Evolutionary conservation across 2,329 filamentous ascomycete genomes (phyloP).

Genomic region (Purpureocillium takamizusanense): DNA sequence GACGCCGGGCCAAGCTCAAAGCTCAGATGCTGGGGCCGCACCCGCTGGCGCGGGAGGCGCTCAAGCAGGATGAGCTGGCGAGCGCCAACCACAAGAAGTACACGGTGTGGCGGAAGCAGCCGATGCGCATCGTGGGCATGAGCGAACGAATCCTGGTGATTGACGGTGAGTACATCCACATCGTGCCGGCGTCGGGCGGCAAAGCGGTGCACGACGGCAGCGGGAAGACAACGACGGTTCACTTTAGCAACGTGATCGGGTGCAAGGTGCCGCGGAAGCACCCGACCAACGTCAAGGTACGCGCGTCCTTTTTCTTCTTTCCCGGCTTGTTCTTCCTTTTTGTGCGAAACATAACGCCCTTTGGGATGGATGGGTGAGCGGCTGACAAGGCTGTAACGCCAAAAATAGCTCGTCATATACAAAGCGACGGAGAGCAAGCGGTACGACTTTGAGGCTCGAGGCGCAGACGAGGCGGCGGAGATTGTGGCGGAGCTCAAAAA

Average conservation of each 20-base stretch:
- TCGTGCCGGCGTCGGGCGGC: slow-evolving; percentile 62
- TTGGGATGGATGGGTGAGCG: not conserved
- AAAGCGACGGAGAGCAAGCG: slow-evolving; percentile 68
- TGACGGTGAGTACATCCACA: slow-evolving; percentile 80
- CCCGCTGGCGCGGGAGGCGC: slow-evolving; percentile 56
- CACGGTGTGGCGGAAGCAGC: slow-evolving; percentile 72
- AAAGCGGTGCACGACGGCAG: slow-evolving; percentile 55
- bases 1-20: slow-evolving; percentile 43
- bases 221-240: slow-evolving; percentile 70
- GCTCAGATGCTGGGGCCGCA: slow-evolving; percentile 48
- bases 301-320: slow-evolving; percentile 10
- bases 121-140: slow-evolving; percentile 69
- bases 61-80: slow-evolving; percentile 50
- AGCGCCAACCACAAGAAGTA: slow-evolving; percentile 63
- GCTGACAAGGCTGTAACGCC: not conserved
- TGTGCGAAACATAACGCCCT: not conserved
- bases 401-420: slow-evolving; percentile 56
- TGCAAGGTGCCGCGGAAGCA: slow-evolving; percentile 75
- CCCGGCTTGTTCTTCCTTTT: not conserved
- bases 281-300: slow-evolving; percentile 69
- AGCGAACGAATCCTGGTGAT: slow-evolving; percentile 71
- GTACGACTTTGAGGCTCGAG: slow-evolving; percentile 78
- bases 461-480: slow-evolving; percentile 62
- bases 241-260: slow-evolving; percentile 73
- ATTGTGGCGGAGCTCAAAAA: slow-evolving; percentile 73